Base-by-base conservation (phyloP, 2,329 filamentous ascomycete species). In the Colletotrichum aenigma region DNA sequence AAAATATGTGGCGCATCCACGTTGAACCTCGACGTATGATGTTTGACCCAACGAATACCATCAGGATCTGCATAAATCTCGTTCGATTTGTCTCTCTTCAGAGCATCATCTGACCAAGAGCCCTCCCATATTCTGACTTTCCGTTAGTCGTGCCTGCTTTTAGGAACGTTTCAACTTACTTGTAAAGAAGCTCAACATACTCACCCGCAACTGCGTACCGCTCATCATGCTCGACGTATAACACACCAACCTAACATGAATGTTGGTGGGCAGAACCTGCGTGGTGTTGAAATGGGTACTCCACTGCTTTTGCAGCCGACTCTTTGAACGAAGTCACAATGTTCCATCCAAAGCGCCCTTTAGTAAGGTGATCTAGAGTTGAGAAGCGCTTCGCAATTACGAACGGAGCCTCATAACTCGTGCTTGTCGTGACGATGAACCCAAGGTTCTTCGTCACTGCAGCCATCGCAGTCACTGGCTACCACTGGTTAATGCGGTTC, bases 321-420 rank as follows among this genome's bases (percentile, higher is more conserved):
- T 93, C 92, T 79, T 91, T 91, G 81, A 82, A 84, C 1, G 80
- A 80, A 2, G 91, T 93, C 1, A 94, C 92, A n/a, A 94, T 92
- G 75, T 94, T 94, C 92, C 91, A 93, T 0, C 90, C 91, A 48
- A 93, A 87, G 0, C 91, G 85, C 0, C 91, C 91, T 3, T 87
- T 85, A 0, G 91, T 93, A 60, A 93, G 83, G 80, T 93, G 91
- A 73, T 93, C 91, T 2, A 93, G 82, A 0, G 90, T 91, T 0
- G 90, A 91, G 74, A 93, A 92, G 0, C 91, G 85, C 80, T 92
- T 92, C 0, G 91, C 92, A 1, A 93, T 83, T 1, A 92, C 82
- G 75, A 92, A 93, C 0, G 91, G 91, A 0, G 89, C 89, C 76
- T 93, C 91, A 72, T 92, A 93, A 0, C 89, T 90, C 3, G 91